Percentiles rank a stretch among this genome's conserved stretches.
Conservation (phyloP, 257 asterid genomes). For the Rubia yunnanensis region DNA sequence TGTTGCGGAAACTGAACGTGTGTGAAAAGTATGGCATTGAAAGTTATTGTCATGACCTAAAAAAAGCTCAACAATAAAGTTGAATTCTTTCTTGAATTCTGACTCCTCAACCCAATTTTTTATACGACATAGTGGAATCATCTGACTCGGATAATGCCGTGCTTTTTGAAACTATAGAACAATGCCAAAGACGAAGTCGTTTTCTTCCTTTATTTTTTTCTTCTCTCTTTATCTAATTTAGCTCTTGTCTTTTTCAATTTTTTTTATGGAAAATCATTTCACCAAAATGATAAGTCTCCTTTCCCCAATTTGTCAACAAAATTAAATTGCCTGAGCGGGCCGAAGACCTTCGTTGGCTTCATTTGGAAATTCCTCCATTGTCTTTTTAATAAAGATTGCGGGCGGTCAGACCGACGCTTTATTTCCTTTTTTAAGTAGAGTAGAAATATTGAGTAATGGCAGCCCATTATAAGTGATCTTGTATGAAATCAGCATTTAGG, state of each 20-base stretch:
- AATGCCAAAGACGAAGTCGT: not conserved
- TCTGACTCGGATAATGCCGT: not conserved
- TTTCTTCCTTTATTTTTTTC: not conserved
- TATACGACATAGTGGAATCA: not conserved
- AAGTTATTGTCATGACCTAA: conserved; percentile 9
- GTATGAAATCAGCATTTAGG: no score
- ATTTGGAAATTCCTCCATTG: not conserved
- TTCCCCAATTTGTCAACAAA: not conserved
- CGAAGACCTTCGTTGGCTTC: not conserved
- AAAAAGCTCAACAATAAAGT: not conserved
- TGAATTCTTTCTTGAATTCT: not conserved
- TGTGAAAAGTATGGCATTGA: not conserved
- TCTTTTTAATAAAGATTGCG: not conserved
- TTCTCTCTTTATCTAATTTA: not conserved
- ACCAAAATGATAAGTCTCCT: not conserved
- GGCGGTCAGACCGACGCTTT: not conserved
- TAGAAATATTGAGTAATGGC: no score
- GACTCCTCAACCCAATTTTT: not conserved
- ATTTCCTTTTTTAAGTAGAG: no score
- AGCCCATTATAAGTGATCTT: no score
- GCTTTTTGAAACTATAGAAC: not conserved
- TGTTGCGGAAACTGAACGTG: not conserved
- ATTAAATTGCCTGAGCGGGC: not conserved
- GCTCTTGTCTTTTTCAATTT: not conserved
- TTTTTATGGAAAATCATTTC: not conserved